phyloP scores from a whole-genome alignment of 2,329 filamentous ascomycete species.

The Nemania sp. region DNA sequence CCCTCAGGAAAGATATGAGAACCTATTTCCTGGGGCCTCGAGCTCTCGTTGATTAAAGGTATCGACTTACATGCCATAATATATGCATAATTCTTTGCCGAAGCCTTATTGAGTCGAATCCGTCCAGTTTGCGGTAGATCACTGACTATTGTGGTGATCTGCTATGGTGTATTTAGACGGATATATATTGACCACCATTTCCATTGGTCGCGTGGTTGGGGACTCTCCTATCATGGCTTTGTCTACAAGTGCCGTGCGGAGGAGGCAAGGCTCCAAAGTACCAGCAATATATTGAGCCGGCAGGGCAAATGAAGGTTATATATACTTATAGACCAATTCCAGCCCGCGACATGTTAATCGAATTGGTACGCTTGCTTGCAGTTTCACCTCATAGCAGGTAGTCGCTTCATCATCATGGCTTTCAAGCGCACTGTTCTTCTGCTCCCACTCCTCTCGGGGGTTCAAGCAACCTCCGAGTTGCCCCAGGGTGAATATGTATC shows the following conservation, averaged over 20 bases:
- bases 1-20: not conserved
- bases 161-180: constrained; percentile 25
- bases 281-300: constrained; percentile 34
- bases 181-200: constrained; percentile 28
- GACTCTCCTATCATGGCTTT: constrained; percentile 30
- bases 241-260: constrained; percentile 37
- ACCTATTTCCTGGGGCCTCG: not conserved
- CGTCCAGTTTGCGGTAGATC: constrained; percentile 10
- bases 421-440: constrained; percentile 29
- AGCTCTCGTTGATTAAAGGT: not conserved
- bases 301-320: constrained; percentile 29
- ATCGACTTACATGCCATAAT: constrained; percentile 1
- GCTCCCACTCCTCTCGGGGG: constrained; percentile 34
- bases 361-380: constrained; percentile 18
- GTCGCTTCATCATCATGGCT: constrained; percentile 29
- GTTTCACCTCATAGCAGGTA: constrained; percentile 18
- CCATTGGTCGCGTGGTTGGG: constrained; percentile 33
- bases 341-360: constrained; percentile 9
- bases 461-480: constrained; percentile 18
- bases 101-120: not conserved
- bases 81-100: constrained; percentile 9
- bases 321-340: constrained; percentile 27
- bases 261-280: constrained; percentile 27
- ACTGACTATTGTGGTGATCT: constrained; percentile 11
- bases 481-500: constrained; percentile 24